Base-by-base conservation (phyloP, 176 grass and related monocot species). In the Saccharum officinarum region DNA sequence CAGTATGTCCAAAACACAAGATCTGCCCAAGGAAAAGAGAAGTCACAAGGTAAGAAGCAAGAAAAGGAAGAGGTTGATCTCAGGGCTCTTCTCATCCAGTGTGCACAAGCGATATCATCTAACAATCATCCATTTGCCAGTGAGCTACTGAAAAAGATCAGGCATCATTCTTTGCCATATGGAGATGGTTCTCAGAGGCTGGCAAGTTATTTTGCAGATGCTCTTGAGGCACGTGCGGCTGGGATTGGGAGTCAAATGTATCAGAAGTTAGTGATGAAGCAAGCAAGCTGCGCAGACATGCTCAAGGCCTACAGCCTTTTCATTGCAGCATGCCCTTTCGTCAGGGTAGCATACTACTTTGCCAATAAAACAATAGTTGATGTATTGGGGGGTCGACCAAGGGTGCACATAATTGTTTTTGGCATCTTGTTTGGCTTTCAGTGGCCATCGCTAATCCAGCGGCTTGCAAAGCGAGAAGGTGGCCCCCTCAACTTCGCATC, bases 351-450 rank as follows among this genome's bases (percentile, higher is more conserved):
- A 12, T 77, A 87, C 33, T 85, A 84, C 38, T 95, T 92, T 18
- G 74, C 26, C 31, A 95, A 91, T 70, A 61, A 95, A 80, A 87
- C 91, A 14, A 91, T 93, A 25, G 12, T 93, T 76, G 63, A 91
- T 50, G 34, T 59, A 17, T 55, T 79, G n/a, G 79, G 89, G 71
- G 55, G 74, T 71, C 68, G 54, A 69, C 75, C 86, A 71, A 85
- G 30, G 36, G 41, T 92, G 31, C 93, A 92, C 34, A 91, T 95
- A 14, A 46, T 95, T 65, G 83, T 91, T 69, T 95, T 91, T 6
- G 88, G 88, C 6, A 95, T 95, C 45, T 1, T 66, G 1, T 83
- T 92, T 12, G 83, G 93, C 41, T 95, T 95, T 77, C 80, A 87
- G 8, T 91, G 93, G 91, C 83, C 90, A 67, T 76, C 30, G 33